Evolutionary conservation across 768 basidiomycete species (phyloP).

Genomic region (Neoboletus magnificus): DNA sequence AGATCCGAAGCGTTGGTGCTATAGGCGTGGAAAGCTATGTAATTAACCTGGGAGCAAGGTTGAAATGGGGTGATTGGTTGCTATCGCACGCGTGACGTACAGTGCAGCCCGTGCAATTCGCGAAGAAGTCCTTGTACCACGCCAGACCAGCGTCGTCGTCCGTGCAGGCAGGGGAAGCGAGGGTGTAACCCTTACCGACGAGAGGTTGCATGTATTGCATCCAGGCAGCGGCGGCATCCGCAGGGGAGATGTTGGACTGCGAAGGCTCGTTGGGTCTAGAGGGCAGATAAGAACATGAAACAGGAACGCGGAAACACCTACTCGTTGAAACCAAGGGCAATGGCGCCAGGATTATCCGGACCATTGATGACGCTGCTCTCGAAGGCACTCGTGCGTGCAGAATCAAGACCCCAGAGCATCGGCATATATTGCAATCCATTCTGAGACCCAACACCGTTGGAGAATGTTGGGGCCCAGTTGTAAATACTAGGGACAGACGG

Average conservation of each 20-base stretch:
- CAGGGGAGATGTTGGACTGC: slow-evolving; percentile 61
- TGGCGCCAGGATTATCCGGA: slow-evolving; percentile 28
- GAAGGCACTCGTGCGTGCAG: slow-evolving; percentile 47
- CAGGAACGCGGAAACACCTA: slow-evolving; percentile 31
- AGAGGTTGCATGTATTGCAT: slow-evolving; percentile 59
- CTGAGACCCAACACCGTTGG: too few species aligned
- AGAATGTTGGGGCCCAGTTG: slow-evolving; percentile 28
- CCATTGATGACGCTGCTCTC: slow-evolving; percentile 33
- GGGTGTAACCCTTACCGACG: slow-evolving; percentile 48
- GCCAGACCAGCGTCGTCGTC: slow-evolving; percentile 51
- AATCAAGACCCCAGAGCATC: slow-evolving; percentile 66
- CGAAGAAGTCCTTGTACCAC: slow-evolving; percentile 66
- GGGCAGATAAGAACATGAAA: background rate
- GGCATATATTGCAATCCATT: too few species aligned
- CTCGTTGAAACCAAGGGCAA: slow-evolving; percentile 73
- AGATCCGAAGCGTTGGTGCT: slow-evolving; percentile 45
- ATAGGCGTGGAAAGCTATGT: slow-evolving; percentile 68
- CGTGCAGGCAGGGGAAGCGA: slow-evolving; percentile 68
- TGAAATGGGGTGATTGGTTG: background rate
- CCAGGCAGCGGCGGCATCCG: slow-evolving; percentile 53
- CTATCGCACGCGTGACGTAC: slow-evolving; percentile 37
- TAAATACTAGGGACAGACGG: slow-evolving; percentile 42
- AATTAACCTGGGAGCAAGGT: slow-evolving; percentile 44
- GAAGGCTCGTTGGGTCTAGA: slow-evolving; percentile 61
- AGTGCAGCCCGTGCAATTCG: slow-evolving; percentile 40